phyloP scores from a whole-genome alignment of 129 eudicot genomes.

The Flaveria bidentis region DNA sequence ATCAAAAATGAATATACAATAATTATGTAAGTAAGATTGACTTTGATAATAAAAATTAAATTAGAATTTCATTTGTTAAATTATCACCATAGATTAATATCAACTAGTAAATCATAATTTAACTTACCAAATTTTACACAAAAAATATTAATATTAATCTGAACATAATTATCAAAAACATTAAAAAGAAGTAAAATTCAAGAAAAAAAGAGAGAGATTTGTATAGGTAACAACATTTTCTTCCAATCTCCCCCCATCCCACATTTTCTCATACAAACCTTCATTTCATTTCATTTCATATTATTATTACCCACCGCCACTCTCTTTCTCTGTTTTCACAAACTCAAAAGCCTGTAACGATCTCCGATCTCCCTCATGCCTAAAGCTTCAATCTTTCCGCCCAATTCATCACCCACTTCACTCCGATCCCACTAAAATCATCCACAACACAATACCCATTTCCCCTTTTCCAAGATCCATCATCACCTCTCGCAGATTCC shows the following conservation, averaged over 20 bases:
- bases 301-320: too few relatives aligned
- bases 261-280: background rate
- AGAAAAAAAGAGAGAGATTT: background rate
- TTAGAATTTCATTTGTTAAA: too few relatives aligned
- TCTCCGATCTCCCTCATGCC: background rate
- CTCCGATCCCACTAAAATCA: constrained; percentile 30
- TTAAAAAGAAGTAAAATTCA: too few relatives aligned
- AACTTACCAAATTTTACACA: too few relatives aligned
- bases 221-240: background rate
- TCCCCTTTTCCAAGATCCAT: background rate
- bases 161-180: background rate
- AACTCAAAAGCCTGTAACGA: too few relatives aligned
- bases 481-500: background rate
- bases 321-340: background rate
- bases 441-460: constrained; percentile 17
- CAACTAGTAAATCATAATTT: too few relatives aligned
- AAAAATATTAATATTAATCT: too few relatives aligned
- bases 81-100: too few relatives aligned
- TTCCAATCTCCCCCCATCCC: background rate
- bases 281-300: too few relatives aligned
- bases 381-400: background rate
- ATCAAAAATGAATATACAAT: too few relatives aligned
- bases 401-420: constrained; percentile 32
- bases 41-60: too few relatives aligned
- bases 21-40: too few relatives aligned